Evolutionary conservation across 768 basidiomycete species (phyloP).

Genomic region (Tylopilus sp.): DNA sequence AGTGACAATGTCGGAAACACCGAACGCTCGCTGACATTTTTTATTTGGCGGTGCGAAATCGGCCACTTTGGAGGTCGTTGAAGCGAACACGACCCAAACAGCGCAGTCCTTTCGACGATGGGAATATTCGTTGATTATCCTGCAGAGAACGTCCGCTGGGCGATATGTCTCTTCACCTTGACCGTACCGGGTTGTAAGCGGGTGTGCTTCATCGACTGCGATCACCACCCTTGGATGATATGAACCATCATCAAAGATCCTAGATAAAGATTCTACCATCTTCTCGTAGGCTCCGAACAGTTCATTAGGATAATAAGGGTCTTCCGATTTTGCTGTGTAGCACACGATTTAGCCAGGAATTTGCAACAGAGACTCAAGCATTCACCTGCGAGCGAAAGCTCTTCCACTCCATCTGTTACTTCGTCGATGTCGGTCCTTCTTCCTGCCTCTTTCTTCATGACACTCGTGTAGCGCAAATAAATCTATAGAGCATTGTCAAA

Average conservation of each 20-base stretch:
- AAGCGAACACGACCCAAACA: slow-evolving; percentile 17
- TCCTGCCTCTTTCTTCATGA: too few species aligned
- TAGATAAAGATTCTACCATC: neutral
- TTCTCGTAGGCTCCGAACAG: neutral
- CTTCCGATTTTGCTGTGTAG: neutral
- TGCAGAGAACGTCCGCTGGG: neutral
- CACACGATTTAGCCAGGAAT: neutral
- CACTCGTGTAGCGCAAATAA: neutral
- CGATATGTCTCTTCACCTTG: neutral
- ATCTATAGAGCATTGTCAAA: neutral
- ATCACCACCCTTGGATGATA: slow-evolving; percentile 7
- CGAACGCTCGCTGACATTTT: neutral
- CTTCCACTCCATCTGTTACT: neutral
- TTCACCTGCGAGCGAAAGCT: neutral
- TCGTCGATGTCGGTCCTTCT: neutral
- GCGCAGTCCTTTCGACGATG: neutral
- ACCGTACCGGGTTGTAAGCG: neutral
- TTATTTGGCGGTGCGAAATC: slow-evolving; percentile 4
- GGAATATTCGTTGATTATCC: slow-evolving; percentile 4
- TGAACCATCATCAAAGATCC: neutral
- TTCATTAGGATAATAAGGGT: too few species aligned
- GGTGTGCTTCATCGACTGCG: slow-evolving; percentile 14
- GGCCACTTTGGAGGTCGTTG: slow-evolving; percentile 7
- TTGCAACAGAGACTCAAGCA: too few species aligned
- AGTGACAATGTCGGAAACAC: neutral